Evolutionary conservation across 345 rosid species (phyloP).

Genomic region (Linum lewisii): DNA sequence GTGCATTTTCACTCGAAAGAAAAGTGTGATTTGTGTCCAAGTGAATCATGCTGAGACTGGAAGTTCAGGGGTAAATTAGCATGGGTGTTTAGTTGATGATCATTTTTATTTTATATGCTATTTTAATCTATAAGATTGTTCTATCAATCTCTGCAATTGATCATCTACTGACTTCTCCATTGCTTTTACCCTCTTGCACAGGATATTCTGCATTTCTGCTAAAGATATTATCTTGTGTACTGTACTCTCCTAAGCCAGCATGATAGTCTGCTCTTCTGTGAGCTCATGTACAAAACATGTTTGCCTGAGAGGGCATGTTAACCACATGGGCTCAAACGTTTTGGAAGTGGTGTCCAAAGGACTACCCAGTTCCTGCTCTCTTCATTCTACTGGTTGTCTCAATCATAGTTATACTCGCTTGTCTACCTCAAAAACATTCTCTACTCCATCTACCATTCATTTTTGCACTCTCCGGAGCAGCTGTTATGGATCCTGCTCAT

Average conservation of each 20-base stretch:
- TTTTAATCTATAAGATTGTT: too few relatives aligned
- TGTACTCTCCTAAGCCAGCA: slow-evolving; percentile 22
- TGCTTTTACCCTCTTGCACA: not conserved
- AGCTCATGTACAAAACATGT: slow-evolving; percentile 45
- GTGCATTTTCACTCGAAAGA: too few relatives aligned
- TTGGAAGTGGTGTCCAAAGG: slow-evolving; percentile 24
- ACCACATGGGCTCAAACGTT: slow-evolving; percentile 31
- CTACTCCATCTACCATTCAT: slow-evolving; percentile 23
- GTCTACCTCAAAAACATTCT: slow-evolving; percentile 33
- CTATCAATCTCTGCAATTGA: too few relatives aligned
- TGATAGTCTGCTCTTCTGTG: slow-evolving; percentile 42
- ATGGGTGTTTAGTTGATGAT: too few relatives aligned
- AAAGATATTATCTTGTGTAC: not conserved
- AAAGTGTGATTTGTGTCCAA: too few relatives aligned
- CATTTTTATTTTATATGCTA: too few relatives aligned
- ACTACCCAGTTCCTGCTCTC: slow-evolving; percentile 30
- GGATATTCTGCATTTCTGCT: not conserved
- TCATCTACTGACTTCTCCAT: not conserved
- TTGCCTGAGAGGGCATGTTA: slow-evolving; percentile 27
- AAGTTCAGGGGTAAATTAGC: too few relatives aligned
- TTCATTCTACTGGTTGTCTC: slow-evolving; percentile 28
- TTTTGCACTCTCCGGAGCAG: slow-evolving; percentile 17
- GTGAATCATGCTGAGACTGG: too few relatives aligned
- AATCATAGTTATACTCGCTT: slow-evolving; percentile 28
- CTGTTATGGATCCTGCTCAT: slow-evolving; percentile 21